Evolutionary conservation across 2,329 filamentous ascomycete species (phyloP).

Genomic region (Nigrospora sphaerica): DNA sequence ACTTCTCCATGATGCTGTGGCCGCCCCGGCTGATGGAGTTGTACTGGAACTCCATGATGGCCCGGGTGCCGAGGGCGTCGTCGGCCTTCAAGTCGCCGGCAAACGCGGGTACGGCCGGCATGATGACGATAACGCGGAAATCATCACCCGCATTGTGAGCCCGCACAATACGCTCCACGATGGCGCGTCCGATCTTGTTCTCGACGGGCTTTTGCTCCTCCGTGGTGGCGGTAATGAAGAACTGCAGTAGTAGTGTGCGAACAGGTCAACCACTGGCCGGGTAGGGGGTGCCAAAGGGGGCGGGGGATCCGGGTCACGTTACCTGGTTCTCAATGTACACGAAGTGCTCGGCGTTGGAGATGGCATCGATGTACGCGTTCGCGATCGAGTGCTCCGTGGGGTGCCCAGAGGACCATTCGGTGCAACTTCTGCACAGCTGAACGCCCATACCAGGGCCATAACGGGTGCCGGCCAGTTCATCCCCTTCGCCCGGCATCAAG

Average conservation of each 20-base stretch:
- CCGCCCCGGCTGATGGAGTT: conserved; percentile 71
- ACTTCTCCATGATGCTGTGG: conserved; percentile 67
- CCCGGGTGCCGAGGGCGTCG: conserved; percentile 67
- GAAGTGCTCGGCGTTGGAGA: conserved; percentile 62
- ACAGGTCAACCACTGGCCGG: no score
- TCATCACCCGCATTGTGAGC: conserved; percentile 58
- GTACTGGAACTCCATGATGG: conserved; percentile 88
- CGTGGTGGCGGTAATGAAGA: conserved; percentile 78
- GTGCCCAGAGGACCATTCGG: conserved; percentile 45
- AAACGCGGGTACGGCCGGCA: conserved; percentile 76
- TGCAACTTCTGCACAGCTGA: conserved; percentile 44
- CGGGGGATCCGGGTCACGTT: conserved; percentile 1
- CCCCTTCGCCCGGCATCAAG: conserved; percentile 5
- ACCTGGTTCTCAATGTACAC: conserved; percentile 74
- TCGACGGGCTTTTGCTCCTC: conserved; percentile 63
- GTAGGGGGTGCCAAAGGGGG: no score
- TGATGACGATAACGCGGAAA: conserved; percentile 71
- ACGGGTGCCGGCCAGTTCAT: no score
- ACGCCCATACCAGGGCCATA: conserved; percentile 23
- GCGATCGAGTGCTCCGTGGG: conserved; percentile 68
- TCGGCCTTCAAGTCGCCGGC: conserved; percentile 72
- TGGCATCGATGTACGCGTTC: conserved; percentile 73
- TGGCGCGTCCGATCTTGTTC: conserved; percentile 72
- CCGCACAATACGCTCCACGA: conserved; percentile 69
- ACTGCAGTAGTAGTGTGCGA: conserved; percentile 34